A percentile compares a stretch with the other conserved stretches of the same genome.
Conservation (phyloP, 129 eudicot genomes). For the Lonicera japonica region DNA sequence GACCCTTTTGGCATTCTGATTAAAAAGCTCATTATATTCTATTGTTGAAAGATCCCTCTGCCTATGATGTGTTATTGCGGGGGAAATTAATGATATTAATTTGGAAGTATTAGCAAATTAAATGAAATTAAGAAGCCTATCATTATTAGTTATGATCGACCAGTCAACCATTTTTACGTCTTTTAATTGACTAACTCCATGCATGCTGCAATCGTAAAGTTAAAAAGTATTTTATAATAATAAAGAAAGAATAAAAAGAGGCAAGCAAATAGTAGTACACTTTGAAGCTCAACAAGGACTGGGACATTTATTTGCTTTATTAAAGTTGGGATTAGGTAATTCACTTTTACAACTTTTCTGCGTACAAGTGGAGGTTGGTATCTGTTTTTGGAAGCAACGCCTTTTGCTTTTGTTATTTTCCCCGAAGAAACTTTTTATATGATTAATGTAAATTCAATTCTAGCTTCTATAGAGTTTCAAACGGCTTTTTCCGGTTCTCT, state of each 20-base stretch:
- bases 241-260: too few species aligned
- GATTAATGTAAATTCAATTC: too few species aligned
- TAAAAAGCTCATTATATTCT: neutral
- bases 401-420: slow-evolving; percentile 6
- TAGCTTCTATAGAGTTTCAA: too few species aligned
- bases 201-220: neutral
- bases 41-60: neutral
- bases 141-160: neutral
- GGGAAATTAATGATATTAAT: neutral
- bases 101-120: neutral
- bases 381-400: slow-evolving; percentile 16
- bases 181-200: neutral
- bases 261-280: too few species aligned
- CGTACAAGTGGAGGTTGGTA: too few species aligned
- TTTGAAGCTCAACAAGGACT: neutral
- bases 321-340: slow-evolving; percentile 4
- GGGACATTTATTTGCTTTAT: neutral
- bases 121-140: too few species aligned
- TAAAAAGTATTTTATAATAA: too few species aligned
- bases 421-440: too few species aligned
- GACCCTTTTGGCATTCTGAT: too few species aligned
- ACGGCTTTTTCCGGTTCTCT: too few species aligned
- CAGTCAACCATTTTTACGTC: neutral
- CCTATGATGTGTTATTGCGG: neutral
- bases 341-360: too few species aligned